Evolutionary conservation across 2,329 filamentous ascomycete genomes (phyloP), one percentile per base, ranked within the genome.

Genomic region (Aureobasidium leucospermi): DNA sequence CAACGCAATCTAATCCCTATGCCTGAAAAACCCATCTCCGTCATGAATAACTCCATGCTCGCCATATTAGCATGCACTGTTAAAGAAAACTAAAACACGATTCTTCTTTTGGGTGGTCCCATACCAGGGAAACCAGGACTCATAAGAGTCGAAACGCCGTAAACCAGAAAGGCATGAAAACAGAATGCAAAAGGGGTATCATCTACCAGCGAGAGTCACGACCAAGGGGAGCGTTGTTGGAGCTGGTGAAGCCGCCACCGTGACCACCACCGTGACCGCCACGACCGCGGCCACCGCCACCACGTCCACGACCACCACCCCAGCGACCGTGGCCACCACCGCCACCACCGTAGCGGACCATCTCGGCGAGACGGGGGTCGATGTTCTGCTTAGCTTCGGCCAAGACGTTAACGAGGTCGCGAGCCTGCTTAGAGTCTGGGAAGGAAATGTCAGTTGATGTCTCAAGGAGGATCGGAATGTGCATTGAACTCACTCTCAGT

Each of bases 371-470:
- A 75, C 91, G 88, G 71, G 94, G 94, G 71, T 97, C 94, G 75
- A 99, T 92, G 77, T 95, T 88, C 81, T 99, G 94, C 81, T 97
- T 97, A 66, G 94, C 92, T 79, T 99, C 94, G 72, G 87, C 87
- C 68, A 99, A 87, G 69, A 99, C 90, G 69, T 84, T 83, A 68
- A 99, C 87, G 72, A 99, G 86, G 79, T 99, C 94, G 83, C 94
- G 93, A 78, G 94, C 93, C 85, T 81, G 78, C 73, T 80, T 79
- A 55, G 77, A 73, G 69, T 80, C 78, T 79, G 63, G 7, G 11
- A 55, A 60, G 5, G 23, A n/a, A 29, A 49, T 31, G 68, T 77
- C 66, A 77, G 73, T 60, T 42, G 1, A 15, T 48, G 38, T 38
- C 45, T 32, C 43, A 19, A 45, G 41, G 58, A 60, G 60, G 61